phyloP scores from a whole-genome alignment of 768 basidiomycete genomes.

The Rhizopogon salebrosus region DNA sequence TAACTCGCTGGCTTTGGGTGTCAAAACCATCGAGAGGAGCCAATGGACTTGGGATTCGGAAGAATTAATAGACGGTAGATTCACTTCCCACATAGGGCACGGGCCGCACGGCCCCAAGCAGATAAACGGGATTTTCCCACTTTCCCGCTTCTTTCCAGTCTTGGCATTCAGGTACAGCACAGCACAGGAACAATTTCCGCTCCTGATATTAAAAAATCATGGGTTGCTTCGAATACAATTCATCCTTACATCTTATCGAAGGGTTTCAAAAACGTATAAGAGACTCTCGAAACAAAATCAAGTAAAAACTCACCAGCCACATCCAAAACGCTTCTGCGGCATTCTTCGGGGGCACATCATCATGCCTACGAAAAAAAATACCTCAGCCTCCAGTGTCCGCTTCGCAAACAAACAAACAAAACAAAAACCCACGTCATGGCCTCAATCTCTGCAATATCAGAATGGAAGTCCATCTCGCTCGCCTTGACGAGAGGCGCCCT shows the following conservation, averaged over 20 bases:
- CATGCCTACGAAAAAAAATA: constrained; percentile 11
- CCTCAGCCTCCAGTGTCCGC: background rate
- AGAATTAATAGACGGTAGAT: no score
- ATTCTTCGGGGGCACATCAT: constrained; percentile 24
- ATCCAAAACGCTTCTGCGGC: constrained; percentile 20
- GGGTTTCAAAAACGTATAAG: background rate
- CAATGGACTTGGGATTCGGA: no score
- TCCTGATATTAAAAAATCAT: background rate
- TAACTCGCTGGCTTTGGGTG: no score
- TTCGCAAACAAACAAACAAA: background rate
- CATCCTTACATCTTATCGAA: constrained; percentile 7
- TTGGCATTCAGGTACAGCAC: background rate
- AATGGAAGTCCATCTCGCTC: constrained; percentile 23
- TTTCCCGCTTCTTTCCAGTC: no score
- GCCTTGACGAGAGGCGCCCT: constrained; percentile 3
- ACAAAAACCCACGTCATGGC: constrained; percentile 20
- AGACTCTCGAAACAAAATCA: background rate
- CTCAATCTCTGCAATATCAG: constrained; percentile 22
- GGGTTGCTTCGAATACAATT: constrained; percentile 1
- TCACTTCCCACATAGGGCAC: no score
- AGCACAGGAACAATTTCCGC: background rate
- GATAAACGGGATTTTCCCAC: no score
- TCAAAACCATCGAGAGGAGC: no score
- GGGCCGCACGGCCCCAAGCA: no score
- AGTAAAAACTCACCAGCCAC: constrained; percentile 19